phyloP scores from a whole-genome alignment of 306 rosid species.

The Pyrus bretschneideri region DNA sequence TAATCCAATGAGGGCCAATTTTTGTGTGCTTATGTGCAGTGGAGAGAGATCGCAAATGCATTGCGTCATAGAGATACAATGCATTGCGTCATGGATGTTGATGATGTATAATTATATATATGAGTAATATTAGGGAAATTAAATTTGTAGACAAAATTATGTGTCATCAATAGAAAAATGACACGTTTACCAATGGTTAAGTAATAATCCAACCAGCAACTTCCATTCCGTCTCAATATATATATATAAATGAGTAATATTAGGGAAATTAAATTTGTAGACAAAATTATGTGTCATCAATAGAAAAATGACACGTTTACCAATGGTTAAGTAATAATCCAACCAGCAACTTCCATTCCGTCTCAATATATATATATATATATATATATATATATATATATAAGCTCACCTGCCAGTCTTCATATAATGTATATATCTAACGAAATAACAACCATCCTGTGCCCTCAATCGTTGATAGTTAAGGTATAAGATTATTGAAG shows the following conservation, averaged over 20 bases:
- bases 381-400: no score
- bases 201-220: not conserved
- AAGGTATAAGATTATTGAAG: not conserved
- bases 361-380: no score
- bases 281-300: no score
- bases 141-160: not conserved
- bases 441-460: not conserved
- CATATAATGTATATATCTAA: not conserved
- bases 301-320: no score
- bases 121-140: no score
- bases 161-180: no score
- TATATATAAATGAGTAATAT: no score
- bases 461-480: not conserved
- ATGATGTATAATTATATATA: not conserved
- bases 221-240: not conserved
- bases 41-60: no score
- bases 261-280: not conserved
- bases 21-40: no score
- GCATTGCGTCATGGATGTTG: not conserved
- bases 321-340: no score
- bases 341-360: not conserved
- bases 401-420: not conserved
- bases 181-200: no score
- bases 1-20: no score
- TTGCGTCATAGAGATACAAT: not conserved